Conservation (phyloP, 2,329 filamentous ascomycete genomes). For the Leptographium procerum region DNA sequence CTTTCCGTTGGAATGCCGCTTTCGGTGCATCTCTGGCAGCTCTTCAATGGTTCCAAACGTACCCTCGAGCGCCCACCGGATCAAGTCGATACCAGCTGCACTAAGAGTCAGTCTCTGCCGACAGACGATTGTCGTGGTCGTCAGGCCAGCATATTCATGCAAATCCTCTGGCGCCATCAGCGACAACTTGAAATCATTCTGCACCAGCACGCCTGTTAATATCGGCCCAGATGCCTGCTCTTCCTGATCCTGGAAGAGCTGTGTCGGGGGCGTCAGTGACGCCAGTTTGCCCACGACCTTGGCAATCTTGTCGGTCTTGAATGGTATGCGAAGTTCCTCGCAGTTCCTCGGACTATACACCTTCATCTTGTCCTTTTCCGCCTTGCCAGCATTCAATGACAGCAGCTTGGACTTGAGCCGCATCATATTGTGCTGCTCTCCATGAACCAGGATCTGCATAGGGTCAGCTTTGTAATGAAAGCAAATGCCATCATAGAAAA, state of each 20-base stretch:
- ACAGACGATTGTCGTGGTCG: conserved; percentile 87
- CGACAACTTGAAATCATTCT: conserved; percentile 95
- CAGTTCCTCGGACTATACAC: conserved; percentile 92
- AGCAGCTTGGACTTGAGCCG: conserved; percentile 88
- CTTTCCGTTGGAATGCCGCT: conserved; percentile 20
- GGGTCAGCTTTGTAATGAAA: conserved; percentile 7
- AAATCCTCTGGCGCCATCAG: conserved; percentile 95
- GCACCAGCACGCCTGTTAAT: conserved; percentile 82
- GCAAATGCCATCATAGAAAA: neutral
- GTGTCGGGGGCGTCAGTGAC: conserved; percentile 57
- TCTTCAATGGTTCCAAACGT: conserved; percentile 83
- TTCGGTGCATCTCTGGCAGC: conserved; percentile 40
- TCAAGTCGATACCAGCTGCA: conserved; percentile 80
- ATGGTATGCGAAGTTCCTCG: conserved; percentile 88
- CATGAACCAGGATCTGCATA: conserved; percentile 79
- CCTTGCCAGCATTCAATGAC: conserved; percentile 76
- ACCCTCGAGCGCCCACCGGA: conserved; percentile 87
- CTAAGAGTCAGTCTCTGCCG: conserved; percentile 81
- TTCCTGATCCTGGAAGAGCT: conserved; percentile 11
- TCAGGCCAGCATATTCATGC: conserved; percentile 91
- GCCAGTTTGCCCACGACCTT: conserved; percentile 94
- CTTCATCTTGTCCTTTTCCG: conserved; percentile 71
- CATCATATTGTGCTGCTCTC: conserved; percentile 97
- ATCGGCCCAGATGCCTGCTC: conserved; percentile 31
- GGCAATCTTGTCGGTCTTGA: conserved; percentile 87